Evolutionary conservation across 2,329 filamentous ascomycete genomes (phyloP), one percentile per base, ranked within the genome.

Genomic region (Phaeomoniella chlamydospora): DNA sequence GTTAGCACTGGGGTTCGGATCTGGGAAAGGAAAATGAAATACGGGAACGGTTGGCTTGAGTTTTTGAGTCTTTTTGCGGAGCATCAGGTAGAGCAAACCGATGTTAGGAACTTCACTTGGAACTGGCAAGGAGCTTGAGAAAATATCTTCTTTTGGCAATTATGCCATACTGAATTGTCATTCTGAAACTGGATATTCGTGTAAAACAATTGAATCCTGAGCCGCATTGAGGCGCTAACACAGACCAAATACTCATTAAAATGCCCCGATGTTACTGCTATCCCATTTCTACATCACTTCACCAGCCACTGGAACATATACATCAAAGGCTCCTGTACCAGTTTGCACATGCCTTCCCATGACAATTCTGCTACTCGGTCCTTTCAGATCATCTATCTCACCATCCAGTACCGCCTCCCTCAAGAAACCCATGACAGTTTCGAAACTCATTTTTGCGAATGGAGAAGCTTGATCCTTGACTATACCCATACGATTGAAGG

Each of bases 361-460:
- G 34, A 96, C 87, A 49, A 98, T 82, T 40, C 88, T 73, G 43
- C 83, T 79, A 56, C 81, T 90, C 0, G 92, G 90, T 41, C 80
- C 86, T 40, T 71, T 75, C 41, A 98, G 64, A 49, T 90, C 81
- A 57, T 98, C 90, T 69, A 76, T 84, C 57, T 96, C 90, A 34
- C 83, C 78, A 51, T 93, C 85, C 39, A 92, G 65, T 16, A 94
- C 80, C 1, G 90, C 87, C 53, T 96, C 90, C 57, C 82, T 87
- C 50, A 98, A 68, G 66, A 94, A 94, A 1, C 81, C 79, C 29
- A 96, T 72, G 2, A 90, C 98, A 3, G 90, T 98, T 70, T 98
- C 90, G 62, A 96, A 98, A 57, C 84, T 93, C 88, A 96, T 96
- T 70, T 96, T 96, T 61, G 90, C 88, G 48, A 98, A 88, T 0